Evolutionary conservation across 2,329 filamentous ascomycete genomes (phyloP), one percentile per base, ranked within the genome.

Genomic region (Penicillium aurantiogriseum): DNA sequence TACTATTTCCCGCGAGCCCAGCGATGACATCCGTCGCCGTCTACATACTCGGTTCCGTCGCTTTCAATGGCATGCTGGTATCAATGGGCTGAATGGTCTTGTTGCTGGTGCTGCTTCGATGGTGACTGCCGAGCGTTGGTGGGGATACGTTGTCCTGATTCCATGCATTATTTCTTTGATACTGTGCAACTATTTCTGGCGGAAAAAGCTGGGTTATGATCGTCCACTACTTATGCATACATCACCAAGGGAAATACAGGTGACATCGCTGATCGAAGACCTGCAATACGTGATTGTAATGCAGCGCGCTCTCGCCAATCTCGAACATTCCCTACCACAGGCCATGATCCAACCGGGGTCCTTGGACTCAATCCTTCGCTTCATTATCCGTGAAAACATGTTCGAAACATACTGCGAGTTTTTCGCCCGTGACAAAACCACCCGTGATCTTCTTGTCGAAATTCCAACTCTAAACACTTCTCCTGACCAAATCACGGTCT

Each of bases 141-240:
- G 77, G 76, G 82, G 78, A 2, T 85, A 85, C 48, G 71, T 82
- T 0, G 72, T 83, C 0, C 67, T 84, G 5, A 71, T 79, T 2
- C 82, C 81, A 0, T 82, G 82, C 59, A 80, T 84, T 9, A 55
- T 79, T 3, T 70, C 75, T 0, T 75, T 79, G 1, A 70, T 80
- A 2, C 67, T 77, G 8, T 79, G 78, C 64, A 83, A 83, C 50
- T 68, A 75, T n/a, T 77, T 80, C 67, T 83, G 80, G 79, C 69
- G 81, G 2, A 67, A 66, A 4, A 69, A 74, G 23, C 72, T 83
- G 1, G 80, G 80, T 0, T 83, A 84, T 54, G 74, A 78, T 50
- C 72, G 77, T 0, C 69, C 71, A 3, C 54, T 72, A 1, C 50
- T 75, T 11, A 61, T 57, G 1, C 31, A 61, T 8, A 44, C 45